Evolutionary conservation across 371 early-diverging fungal species (phyloP).

Genomic region (Mucor lusitanicus): DNA sequence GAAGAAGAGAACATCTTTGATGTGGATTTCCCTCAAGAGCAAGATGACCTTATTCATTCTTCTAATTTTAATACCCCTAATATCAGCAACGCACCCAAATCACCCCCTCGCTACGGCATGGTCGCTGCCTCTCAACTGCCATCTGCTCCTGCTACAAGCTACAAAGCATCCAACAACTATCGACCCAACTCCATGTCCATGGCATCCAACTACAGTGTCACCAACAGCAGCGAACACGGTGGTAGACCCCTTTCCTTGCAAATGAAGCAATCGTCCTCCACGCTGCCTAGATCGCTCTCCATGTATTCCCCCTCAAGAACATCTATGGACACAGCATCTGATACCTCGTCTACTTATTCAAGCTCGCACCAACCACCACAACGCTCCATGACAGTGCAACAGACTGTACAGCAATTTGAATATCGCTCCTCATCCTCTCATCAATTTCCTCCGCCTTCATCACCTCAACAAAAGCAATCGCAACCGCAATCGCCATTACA

Average conservation of each 20-base stretch:
- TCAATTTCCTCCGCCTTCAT: background rate
- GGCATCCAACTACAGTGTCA: background rate
- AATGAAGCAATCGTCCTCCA: slow-evolving; percentile 2
- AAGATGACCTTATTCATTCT: slow-evolving; percentile 34
- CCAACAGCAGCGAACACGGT: background rate
- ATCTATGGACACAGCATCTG: slow-evolving; percentile 1
- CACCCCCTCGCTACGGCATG: background rate
- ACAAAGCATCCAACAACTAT: background rate
- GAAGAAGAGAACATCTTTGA: slow-evolving; percentile 58
- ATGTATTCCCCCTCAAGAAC: slow-evolving; percentile 20
- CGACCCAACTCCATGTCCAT: slow-evolving; percentile 24
- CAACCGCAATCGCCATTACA: background rate
- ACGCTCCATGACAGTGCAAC: background rate
- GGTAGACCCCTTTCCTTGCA: slow-evolving; percentile 22
- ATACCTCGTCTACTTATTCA: slow-evolving; percentile 15
- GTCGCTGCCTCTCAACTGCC: background rate
- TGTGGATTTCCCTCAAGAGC: slow-evolving; percentile 54
- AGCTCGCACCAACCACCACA: background rate
- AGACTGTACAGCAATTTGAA: background rate
- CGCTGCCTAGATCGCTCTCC: slow-evolving; percentile 20
- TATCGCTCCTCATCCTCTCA: background rate
- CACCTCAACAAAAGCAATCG: background rate
- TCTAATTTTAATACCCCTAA: slow-evolving; percentile 11
- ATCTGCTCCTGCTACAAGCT: background rate
- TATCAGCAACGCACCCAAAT: background rate